A percentile compares a stretch with the other conserved stretches of the same genome.
These are phyloP conservation scores for Corchorus olitorius DNA, from an alignment of 345 rosid genomes.

Conservation along the genomic window DNA sequence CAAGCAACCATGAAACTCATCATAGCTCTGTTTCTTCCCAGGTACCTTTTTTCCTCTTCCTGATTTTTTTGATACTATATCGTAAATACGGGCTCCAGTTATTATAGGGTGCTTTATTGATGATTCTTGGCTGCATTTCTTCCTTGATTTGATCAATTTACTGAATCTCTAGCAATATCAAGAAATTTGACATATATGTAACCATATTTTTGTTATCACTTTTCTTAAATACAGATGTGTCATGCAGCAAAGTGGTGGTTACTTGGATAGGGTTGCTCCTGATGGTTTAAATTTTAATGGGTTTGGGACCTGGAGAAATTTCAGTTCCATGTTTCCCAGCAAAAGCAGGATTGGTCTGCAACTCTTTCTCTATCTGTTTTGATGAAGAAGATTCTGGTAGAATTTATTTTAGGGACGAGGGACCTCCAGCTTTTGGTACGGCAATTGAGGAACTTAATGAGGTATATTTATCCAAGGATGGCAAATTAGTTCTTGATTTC, in stretches of 20 bases:
- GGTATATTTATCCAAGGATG: constrained; percentile 58
- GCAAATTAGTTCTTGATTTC: constrained; percentile 77
- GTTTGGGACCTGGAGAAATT: constrained; percentile 74
- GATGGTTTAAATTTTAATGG: constrained; percentile 97
- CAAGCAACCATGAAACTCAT: too few relatives aligned
- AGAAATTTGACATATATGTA: background rate
- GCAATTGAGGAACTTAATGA: constrained; percentile 58
- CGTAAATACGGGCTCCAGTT: constrained; percentile 54
- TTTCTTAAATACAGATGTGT: constrained; percentile 64
- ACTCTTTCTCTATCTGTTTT: constrained; percentile 91
- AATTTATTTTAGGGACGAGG: constrained; percentile 83
- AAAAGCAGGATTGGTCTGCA: constrained; percentile 65
- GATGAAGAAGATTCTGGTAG: constrained; percentile 78
- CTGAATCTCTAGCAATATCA: constrained; percentile 9
- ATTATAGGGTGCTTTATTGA: constrained; percentile 60
- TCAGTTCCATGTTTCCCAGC: constrained; percentile 85
- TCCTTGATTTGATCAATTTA: constrained; percentile 9
- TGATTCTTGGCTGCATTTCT: constrained; percentile 13
- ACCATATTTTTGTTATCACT: constrained; percentile 1
- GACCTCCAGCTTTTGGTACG: constrained; percentile 54
- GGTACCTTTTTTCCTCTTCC: too few relatives aligned
- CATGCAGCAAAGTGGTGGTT: constrained; percentile 82
- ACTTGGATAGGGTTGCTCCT: constrained; percentile 77
- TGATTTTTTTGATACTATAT: too few relatives aligned
- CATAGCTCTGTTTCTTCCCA: too few relatives aligned